Evolutionary conservation across 2,329 filamentous ascomycete species (phyloP).

Genomic region (Phyllosticta citrichinensis): DNA sequence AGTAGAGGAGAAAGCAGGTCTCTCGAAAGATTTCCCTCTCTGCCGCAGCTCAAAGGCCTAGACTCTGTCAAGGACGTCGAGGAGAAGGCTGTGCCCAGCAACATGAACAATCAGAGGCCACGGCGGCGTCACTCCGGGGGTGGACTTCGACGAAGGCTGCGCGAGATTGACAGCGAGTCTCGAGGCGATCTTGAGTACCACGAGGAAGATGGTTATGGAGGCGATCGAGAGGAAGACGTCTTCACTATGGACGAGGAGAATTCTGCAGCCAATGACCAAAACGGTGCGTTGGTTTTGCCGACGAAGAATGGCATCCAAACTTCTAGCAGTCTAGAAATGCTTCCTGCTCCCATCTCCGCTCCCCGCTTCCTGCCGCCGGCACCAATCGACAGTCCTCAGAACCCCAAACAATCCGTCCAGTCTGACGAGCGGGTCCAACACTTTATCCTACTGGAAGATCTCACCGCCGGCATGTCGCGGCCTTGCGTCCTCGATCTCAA

Average conservation of each 20-base stretch:
- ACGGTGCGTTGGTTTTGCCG: neutral
- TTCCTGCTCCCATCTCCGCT: slow-evolving; percentile 20
- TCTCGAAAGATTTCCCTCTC: slow-evolving; percentile 6
- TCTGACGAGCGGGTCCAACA: slow-evolving; percentile 66
- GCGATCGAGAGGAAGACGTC: slow-evolving; percentile 62
- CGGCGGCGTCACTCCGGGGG: slow-evolving; percentile 77
- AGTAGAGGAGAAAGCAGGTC: slow-evolving; percentile 5
- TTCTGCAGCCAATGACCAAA: slow-evolving; percentile 9
- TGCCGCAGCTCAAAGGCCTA: slow-evolving; percentile 7
- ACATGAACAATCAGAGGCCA: slow-evolving; percentile 18
- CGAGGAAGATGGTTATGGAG: slow-evolving; percentile 78
- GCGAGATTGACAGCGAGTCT: slow-evolving; percentile 54
- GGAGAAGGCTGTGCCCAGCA: slow-evolving; percentile 16
- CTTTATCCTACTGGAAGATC: slow-evolving; percentile 85
- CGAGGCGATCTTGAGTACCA: slow-evolving; percentile 81
- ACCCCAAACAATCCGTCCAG: slow-evolving; percentile 38
- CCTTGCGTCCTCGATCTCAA: slow-evolving; percentile 97
- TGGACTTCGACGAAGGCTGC: slow-evolving; percentile 61
- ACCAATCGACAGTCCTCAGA: slow-evolving; percentile 20
- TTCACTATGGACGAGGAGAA: slow-evolving; percentile 55
- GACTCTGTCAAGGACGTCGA: slow-evolving; percentile 17
- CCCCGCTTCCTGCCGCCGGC: slow-evolving; percentile 11
- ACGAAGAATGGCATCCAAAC: slow-evolving; percentile 7
- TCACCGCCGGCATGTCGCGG: slow-evolving; percentile 91
- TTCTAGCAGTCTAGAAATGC: slow-evolving; percentile 16